Base-by-base conservation (phyloP, 2,329 filamentous ascomycete species). In the Hypoxylon sp. region DNA sequence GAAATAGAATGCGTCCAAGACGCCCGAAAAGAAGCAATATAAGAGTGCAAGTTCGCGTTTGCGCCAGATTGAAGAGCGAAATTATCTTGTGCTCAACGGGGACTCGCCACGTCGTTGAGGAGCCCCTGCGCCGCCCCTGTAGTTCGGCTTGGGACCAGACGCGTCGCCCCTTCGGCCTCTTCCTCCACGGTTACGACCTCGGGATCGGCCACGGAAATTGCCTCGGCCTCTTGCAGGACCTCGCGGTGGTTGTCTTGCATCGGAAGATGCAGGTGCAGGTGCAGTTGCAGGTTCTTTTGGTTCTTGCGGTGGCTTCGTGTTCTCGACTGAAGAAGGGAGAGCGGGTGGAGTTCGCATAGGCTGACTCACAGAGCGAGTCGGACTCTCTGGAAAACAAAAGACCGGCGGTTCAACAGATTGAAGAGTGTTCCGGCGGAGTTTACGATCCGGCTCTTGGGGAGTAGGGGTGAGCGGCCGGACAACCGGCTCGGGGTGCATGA, bases 291-390 rank as follows among this genome's bases (percentile, higher is more conserved):
- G 41, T 11, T 63, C 26, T 4, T 30, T 49, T 22, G 43, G 48
- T 34, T 56, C 62, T 30, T 60, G 34, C 10, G 50, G 17, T 10
- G 50, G 28, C 15, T 60, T 53, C 15, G 24, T 19, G 15, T 22
- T 28, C 13, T 60, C 50, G 6, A 32, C 19, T 32, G 55, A 39
- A 37, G 44, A 46, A 37, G 43, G n/a, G 30, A 52, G 47, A 28
- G 52, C 49, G 22, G 58, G 64, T n/a, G 65, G 54, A 17, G 64
- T 64, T 22, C 68, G 68, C 10, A 67, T 46, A 10, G 71, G 70
- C 47, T 74, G 73, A 53, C 72, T 74, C 28, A 70, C 64, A 19
- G 70, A 72, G 17, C 72, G 72, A 26, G 70, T 55, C 34, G 72
- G 71, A 49, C 71, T 74, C 20, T 50, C 62, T 28, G 69, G 67